These are phyloP conservation scores for Fusarium robinianum DNA, from an alignment of 2,329 filamentous ascomycete species.

Conservation along the genomic window DNA sequence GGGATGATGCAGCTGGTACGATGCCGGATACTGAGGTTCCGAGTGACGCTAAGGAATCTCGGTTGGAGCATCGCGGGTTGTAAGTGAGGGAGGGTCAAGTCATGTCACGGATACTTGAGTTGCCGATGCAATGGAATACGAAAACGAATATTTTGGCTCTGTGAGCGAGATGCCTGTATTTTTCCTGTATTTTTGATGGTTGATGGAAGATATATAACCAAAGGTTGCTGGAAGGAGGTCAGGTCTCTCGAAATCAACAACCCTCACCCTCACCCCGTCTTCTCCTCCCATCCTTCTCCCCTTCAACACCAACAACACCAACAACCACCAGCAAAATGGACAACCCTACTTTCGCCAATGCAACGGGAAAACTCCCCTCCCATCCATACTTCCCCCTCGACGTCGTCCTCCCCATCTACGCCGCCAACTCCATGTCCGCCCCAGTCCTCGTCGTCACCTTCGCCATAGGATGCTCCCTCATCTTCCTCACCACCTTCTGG, in stretches of 20 bases:
- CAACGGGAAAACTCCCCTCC: conserved; percentile 13
- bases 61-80: no score
- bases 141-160: no score
- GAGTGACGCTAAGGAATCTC: conserved; percentile 8
- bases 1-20: conserved; percentile 18
- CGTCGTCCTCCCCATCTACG: conserved; percentile 64
- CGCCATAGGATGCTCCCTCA: conserved; percentile 55
- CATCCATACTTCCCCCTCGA: conserved; percentile 76
- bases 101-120: no score
- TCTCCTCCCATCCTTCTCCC: neutral
- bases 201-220: no score
- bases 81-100: no score
- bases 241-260: no score
- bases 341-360: conserved; percentile 6
- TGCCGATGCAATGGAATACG: no score
- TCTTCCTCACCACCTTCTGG: conserved; percentile 62
- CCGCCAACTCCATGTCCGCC: conserved; percentile 67
- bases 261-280: no score
- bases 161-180: no score
- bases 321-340: conserved; percentile 22
- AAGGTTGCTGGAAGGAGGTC: no score
- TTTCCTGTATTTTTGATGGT: no score
- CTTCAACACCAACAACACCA: neutral
- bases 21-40: conserved; percentile 29
- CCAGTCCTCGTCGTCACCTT: conserved; percentile 64